Conservation (phyloP, 345 rosid genomes). For the Linum lewisii region DNA sequence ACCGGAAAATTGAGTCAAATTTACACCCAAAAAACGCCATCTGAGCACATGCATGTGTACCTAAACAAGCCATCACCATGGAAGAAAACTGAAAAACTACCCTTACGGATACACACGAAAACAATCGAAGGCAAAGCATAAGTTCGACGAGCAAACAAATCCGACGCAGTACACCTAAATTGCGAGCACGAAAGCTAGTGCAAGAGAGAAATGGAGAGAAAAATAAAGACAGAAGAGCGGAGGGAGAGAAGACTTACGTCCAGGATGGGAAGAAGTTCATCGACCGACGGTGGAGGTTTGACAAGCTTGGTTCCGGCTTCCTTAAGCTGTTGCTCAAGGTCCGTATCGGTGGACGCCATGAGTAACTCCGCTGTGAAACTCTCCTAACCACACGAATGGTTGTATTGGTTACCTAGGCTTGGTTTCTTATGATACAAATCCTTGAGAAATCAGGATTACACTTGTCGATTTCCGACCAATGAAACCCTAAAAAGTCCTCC, state of each 20-base stretch:
- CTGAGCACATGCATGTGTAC: too few relatives aligned
- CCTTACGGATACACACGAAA: too few relatives aligned
- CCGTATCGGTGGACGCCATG: constrained; percentile 55
- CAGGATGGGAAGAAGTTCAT: constrained; percentile 70
- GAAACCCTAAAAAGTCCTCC: constrained; percentile 15
- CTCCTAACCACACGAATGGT: too few relatives aligned
- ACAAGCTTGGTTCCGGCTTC: constrained; percentile 63
- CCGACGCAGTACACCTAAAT: background rate
- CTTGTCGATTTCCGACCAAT: constrained; percentile 22
- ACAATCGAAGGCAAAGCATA: too few relatives aligned
- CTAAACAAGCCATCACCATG: too few relatives aligned
- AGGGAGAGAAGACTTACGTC: constrained; percentile 38
- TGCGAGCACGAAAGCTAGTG: background rate
- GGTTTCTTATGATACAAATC: too few relatives aligned
- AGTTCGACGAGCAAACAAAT: background rate
- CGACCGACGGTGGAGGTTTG: constrained; percentile 54
- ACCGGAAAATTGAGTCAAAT: too few relatives aligned
- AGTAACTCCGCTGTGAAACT: background rate
- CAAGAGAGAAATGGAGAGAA: too few relatives aligned
- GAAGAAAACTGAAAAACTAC: too few relatives aligned
- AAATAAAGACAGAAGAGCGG: background rate
- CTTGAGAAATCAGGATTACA: too few relatives aligned
- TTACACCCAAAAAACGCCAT: too few relatives aligned
- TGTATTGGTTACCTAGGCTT: too few relatives aligned
- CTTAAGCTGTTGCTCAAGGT: constrained; percentile 51